Evolutionary conservation across 1,284 basidiomycete species (phyloP).

Genomic region (Trametes pubescens): DNA sequence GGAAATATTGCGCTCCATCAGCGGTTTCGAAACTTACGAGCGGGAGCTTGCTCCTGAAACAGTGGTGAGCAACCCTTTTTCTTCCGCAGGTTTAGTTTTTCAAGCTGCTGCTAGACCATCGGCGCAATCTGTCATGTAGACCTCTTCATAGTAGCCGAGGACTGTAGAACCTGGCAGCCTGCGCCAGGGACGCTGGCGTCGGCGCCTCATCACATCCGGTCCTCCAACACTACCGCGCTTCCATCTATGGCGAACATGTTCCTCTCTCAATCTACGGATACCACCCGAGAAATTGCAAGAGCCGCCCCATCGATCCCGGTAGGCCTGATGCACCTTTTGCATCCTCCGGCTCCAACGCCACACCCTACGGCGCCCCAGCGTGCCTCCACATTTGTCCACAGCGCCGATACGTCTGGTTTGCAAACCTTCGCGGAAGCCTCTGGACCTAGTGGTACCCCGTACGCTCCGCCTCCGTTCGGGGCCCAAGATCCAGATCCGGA

Average conservation of each 20-base stretch:
- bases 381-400: no score
- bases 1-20: constrained; percentile 34
- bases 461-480: background rate
- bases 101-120: constrained; percentile 42
- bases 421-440: no score
- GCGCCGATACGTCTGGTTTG: no score
- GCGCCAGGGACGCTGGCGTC: background rate
- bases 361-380: no score
- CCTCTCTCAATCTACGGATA: background rate
- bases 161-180: background rate
- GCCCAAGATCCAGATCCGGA: constrained; percentile 21
- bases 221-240: background rate
- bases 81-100: constrained; percentile 7
- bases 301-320: no score
- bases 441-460: background rate
- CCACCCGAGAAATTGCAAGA: no score
- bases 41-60: constrained; percentile 49
- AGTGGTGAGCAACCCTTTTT: constrained; percentile 25
- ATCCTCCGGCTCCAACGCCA: no score
- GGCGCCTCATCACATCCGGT: background rate
- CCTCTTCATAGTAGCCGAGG: constrained; percentile 59
- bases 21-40: constrained; percentile 42
- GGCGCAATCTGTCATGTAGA: constrained; percentile 73
- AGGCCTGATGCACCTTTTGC: no score
- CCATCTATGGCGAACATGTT: background rate